phyloP scores from a whole-genome alignment of 2,329 filamentous ascomycete species.

The Aspergillus latus region DNA sequence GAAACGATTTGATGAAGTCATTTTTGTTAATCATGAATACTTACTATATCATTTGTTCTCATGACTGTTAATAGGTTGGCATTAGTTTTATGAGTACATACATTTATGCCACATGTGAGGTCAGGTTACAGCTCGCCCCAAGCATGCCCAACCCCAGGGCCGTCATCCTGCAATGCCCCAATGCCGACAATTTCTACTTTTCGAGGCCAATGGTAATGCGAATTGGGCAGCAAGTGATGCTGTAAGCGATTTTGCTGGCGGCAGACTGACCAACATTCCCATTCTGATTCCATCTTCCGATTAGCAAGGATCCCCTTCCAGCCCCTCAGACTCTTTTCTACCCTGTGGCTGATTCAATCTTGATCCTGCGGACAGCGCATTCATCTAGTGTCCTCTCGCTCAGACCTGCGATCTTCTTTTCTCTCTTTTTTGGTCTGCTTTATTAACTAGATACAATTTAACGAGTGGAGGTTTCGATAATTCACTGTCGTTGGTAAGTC shows the following conservation, averaged over 20 bases:
- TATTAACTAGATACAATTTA: neutral
- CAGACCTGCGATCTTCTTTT: neutral
- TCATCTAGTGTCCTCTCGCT: neutral
- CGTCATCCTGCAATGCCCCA: neutral
- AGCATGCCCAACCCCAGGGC: neutral
- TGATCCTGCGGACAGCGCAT: neutral
- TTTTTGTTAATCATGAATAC: neutral
- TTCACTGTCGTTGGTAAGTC: neutral
- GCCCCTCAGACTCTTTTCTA: neutral
- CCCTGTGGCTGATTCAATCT: neutral
- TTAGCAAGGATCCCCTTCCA: neutral
- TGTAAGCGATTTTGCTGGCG: slow-evolving; percentile 14
- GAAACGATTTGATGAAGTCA: neutral
- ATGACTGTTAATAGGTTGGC: neutral
- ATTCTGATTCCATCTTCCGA: neutral
- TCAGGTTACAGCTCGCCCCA: neutral
- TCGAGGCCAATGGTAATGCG: slow-evolving; percentile 10
- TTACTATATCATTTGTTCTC: neutral
- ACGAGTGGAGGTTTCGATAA: neutral
- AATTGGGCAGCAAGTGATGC: slow-evolving; percentile 21
- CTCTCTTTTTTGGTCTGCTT: neutral
- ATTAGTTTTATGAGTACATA: neutral
- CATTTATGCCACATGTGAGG: neutral
- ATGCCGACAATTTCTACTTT: neutral
- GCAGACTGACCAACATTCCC: slow-evolving; percentile 6